phyloP scores from a whole-genome alignment of 1,284 basidiomycete species.

The Cutaneotrichosporon daszewskae region DNA sequence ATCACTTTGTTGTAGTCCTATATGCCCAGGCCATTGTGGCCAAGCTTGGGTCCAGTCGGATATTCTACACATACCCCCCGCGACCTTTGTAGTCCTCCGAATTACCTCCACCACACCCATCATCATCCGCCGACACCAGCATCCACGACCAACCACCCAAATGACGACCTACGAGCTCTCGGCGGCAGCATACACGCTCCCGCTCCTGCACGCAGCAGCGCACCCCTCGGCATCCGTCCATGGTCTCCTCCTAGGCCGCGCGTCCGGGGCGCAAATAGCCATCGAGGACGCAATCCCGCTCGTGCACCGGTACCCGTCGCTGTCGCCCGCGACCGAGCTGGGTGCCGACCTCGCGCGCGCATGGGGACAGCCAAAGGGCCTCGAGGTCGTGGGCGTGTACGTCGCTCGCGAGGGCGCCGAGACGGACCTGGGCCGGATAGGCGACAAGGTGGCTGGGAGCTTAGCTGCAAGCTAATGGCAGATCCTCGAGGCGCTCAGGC shows the following conservation, averaged over 20 bases:
- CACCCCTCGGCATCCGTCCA: constrained; percentile 39
- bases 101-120: not conserved
- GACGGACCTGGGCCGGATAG: constrained; percentile 11
- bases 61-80: no score
- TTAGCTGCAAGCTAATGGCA: not conserved
- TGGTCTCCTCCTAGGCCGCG: constrained; percentile 46
- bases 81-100: no score
- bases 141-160: not conserved
- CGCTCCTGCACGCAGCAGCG: constrained; percentile 38
- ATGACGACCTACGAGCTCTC: constrained; percentile 18
- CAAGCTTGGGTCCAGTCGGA: no score
- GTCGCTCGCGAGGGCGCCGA: constrained; percentile 31
- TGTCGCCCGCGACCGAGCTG: constrained; percentile 42
- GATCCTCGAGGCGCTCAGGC: not conserved
- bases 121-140: not conserved
- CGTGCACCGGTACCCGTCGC: constrained; percentile 43
- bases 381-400: constrained; percentile 40
- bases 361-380: constrained; percentile 13
- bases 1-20: no score
- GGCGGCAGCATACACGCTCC: constrained; percentile 25
- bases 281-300: constrained; percentile 43
- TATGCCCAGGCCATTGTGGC: no score
- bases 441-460: constrained; percentile 15
- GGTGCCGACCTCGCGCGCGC: constrained; percentile 38
- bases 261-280: constrained; percentile 4